Percentiles rank a stretch among this genome's conserved stretches.
phyloP scores from a whole-genome alignment of 2,329 filamentous ascomycete species.

The Epicoccum sorghinum region DNA sequence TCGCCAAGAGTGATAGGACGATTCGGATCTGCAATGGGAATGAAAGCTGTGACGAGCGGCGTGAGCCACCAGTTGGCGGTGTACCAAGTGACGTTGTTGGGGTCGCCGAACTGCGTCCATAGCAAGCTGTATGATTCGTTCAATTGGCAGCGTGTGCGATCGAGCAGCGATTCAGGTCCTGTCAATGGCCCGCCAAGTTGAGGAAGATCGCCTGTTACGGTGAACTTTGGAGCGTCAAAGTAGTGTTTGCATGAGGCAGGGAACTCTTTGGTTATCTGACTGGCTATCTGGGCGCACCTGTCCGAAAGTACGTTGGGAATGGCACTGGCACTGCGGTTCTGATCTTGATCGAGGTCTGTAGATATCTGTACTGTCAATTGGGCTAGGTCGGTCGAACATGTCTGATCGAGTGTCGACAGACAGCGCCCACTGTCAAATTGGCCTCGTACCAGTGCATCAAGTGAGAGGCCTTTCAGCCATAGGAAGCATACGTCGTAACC shows the following conservation, averaged over 20 bases:
- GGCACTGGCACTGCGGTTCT: neutral
- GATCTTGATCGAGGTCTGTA: neutral
- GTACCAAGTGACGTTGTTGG: too few relatives aligned
- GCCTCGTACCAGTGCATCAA: neutral
- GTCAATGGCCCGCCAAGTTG: neutral
- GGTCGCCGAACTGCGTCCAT: too few relatives aligned
- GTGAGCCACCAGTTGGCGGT: too few relatives aligned
- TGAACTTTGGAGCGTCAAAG: neutral
- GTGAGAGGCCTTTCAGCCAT: neutral
- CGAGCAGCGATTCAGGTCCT: neutral
- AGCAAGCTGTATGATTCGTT: neutral
- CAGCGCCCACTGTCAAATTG: conserved; percentile 1
- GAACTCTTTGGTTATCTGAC: neutral
- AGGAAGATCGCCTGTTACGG: neutral
- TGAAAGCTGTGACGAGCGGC: too few relatives aligned
- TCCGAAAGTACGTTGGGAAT: neutral
- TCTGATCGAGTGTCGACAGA: neutral
- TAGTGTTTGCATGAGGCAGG: neutral
- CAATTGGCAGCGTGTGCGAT: neutral
- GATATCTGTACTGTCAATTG: neutral
- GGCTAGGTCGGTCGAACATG: neutral
- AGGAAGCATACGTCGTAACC: neutral
- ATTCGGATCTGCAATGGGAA: too few relatives aligned
- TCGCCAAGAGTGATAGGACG: too few relatives aligned
- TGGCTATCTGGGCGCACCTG: neutral